Base-by-base conservation (phyloP, 495 filamentous ascomycete species). In the Bombardia bombarda region DNA sequence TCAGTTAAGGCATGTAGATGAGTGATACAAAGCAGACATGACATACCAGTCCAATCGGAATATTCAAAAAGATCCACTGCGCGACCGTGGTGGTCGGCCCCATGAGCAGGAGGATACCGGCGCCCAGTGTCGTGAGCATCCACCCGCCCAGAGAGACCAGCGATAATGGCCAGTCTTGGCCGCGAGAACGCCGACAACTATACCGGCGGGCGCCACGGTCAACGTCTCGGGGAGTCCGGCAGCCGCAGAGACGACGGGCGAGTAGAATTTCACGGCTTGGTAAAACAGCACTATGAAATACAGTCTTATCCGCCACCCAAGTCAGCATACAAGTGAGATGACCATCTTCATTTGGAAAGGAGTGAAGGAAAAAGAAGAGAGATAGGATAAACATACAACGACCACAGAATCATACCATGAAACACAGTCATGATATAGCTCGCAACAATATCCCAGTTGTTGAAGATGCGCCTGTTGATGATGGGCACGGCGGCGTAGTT, bases 201-300 rank as follows among this genome's bases (percentile, higher is more conserved):
- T 53, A 18, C 49, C 62, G 19, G 56, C 58, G 0, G 42, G 67
- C 21, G 38, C 52, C 3, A 58, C 58, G 1, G 57, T 60, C 7
- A 80, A 71, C n/a, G 75, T 78, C 36, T 69, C 60, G 0, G 79
- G 77, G 45, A 84, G 68, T 7, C 82, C 42, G 3, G 75, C 66
- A 5, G 84, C 57, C 5, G 81, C 81, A 0, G 79, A 65, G 16
- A 76, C 50, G 32, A 78, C 70, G 0, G 75, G 63, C 0, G 67
- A 60, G 38, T 75, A 66, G 32, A 64, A 66, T 51, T 81, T 77
- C 30, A 82, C 73, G 14, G 72, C 75, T 46, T 81, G 69, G 45
- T 78, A 82, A 58, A 81, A 87, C 1, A 87, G 57, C 0, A 78
- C 51, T 24, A 82, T 51, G 24, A 79, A 84, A 45, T 84, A 83